These are phyloP conservation scores for Fraxinus nigra DNA, from an alignment of 305 asterid species.

Conservation along the genomic window DNA sequence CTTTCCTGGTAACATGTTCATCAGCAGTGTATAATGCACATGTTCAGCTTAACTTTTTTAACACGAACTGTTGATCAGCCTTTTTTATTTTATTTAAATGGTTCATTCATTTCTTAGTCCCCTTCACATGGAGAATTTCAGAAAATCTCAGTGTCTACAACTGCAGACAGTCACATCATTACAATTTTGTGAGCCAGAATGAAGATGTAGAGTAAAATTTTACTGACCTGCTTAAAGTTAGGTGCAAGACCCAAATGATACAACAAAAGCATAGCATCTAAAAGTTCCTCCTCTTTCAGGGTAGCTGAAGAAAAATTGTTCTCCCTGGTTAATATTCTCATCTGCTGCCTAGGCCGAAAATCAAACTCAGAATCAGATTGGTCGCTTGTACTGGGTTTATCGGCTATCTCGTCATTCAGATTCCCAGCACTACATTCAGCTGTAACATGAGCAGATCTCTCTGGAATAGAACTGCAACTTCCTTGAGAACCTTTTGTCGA, in stretches of 20 bases:
- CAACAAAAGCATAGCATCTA: conserved; percentile 85
- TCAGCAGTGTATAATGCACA: conserved; percentile 12
- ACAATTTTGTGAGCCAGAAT: background rate
- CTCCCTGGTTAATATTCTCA: conserved; percentile 57
- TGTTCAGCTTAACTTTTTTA: background rate
- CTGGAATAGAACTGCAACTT: conserved; percentile 73
- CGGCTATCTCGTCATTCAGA: conserved; percentile 77
- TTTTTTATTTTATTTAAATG: background rate
- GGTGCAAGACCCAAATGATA: conserved; percentile 96
- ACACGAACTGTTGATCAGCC: conserved; percentile 2
- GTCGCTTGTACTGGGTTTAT: conserved; percentile 87
- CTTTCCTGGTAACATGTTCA: background rate
- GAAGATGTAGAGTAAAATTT: background rate
- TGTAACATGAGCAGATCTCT: conserved; percentile 74
- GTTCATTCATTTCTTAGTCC: background rate
- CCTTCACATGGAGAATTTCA: background rate
- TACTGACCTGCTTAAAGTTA: conserved; percentile 84
- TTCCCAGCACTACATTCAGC: conserved; percentile 72
- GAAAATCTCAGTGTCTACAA: background rate
- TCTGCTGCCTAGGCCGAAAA: conserved; percentile 70
- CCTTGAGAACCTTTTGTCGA: conserved; percentile 58
- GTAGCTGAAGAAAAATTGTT: conserved; percentile 63
- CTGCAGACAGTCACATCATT: background rate
- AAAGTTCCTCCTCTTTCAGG: conserved; percentile 90
- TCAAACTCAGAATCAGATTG: conserved; percentile 74